Base-by-base conservation (phyloP, 805 yeast species). In the Wickerhamomyces chambardii region DNA sequence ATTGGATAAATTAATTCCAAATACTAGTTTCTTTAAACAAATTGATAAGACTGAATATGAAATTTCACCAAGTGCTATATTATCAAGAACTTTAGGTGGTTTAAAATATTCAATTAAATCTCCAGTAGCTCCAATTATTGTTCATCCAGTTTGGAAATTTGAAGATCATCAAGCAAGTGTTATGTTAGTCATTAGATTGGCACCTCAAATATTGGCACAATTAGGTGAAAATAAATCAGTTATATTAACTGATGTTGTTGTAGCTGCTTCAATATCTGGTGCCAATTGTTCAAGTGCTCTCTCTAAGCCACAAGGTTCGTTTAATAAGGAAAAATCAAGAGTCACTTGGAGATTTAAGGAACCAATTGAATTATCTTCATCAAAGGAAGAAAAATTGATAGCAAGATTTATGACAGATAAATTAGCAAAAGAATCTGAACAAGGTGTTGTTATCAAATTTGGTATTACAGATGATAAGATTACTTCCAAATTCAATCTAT, bases 301-400 rank as follows among this genome's bases (percentile, higher is more conserved):
- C 41, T 82, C 95, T 4, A 85, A 84, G 54, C 98, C 98, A 5
- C 78, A 83, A 37, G 97, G 97, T 38, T 75, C 94, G 1, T 90
- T 87, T 66, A 85, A 81, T 58, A 81, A 75, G 50, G 97, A 87
- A 35, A 78, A 76, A 51, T 80, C 76, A 46, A 74, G 97, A 58
- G 79, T 92, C 38, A 80, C 92, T 1, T 89, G 97, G 96, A 74
- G 82, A 53, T 75, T 77, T 46, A 61, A 45, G 38, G 64, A 61
- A 31, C 64, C 69, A 11, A 47, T 71, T 10, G 51, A 46, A 4
- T 47, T 75, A 17, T 46, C 46, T 19, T 33, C 33, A 15, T 55
- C 55, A 3, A 50, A 46, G 15, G 87, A 82, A 44, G 79, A 80
- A 47, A 75, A 82, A 48, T 66, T 89, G 30, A 77, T 90, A 50